Percentiles rank a stretch among this genome's conserved stretches.
phyloP scores from a whole-genome alignment of 495 filamentous ascomycete genomes.

The Sphaerosporella brunnea region DNA sequence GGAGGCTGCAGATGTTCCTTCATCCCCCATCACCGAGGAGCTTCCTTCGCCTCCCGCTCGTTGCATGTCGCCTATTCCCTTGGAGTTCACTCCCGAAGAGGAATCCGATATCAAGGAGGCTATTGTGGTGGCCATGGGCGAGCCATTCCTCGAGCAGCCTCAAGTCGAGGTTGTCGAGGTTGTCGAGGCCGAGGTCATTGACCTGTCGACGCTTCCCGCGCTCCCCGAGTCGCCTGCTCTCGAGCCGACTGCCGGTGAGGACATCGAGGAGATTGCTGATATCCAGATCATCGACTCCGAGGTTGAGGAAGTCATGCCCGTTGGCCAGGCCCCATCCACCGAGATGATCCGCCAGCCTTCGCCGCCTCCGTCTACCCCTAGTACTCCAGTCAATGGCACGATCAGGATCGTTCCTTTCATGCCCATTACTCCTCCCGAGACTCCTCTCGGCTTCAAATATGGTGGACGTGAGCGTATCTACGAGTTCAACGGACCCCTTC shows the following conservation, averaged over 20 bases:
- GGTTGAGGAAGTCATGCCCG: background rate
- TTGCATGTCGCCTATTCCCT: background rate
- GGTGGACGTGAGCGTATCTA: background rate
- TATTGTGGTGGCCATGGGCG: background rate
- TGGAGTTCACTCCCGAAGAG: background rate
- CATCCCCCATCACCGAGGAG: background rate
- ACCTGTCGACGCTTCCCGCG: background rate
- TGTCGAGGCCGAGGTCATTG: background rate
- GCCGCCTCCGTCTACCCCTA: background rate
- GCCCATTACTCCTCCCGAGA: conserved; percentile 5
- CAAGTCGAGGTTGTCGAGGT: background rate
- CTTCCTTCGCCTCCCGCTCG: background rate
- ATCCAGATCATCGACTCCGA: background rate
- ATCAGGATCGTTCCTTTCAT: conserved; percentile 3
- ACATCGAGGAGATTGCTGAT: background rate
- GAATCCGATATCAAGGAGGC: background rate
- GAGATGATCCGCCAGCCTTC: background rate
- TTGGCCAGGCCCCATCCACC: background rate
- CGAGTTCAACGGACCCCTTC: conserved; percentile 2
- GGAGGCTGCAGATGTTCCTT: background rate
- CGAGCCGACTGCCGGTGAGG: background rate
- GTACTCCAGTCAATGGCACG: background rate
- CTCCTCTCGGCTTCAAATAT: background rate
- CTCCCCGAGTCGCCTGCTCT: conserved; percentile 3
- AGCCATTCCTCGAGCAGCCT: background rate